These are phyloP conservation scores for Begonia fuchsioides DNA, from an alignment of 306 rosid species.

Conservation along the genomic window DNA sequence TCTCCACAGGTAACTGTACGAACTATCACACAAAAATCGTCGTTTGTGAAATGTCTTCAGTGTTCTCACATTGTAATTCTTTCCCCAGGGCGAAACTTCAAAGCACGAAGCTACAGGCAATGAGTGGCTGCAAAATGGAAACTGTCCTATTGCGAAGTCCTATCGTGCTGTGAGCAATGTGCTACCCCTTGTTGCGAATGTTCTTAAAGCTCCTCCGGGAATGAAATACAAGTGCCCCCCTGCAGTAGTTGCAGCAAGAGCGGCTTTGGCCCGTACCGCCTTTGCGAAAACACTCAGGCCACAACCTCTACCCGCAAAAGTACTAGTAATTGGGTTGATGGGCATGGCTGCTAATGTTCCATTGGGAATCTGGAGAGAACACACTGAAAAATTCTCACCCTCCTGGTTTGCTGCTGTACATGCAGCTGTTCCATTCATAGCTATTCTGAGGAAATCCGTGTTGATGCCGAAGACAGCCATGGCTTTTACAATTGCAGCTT, in stretches of 20 bases:
- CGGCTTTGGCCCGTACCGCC: constrained; percentile 80
- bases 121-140: constrained; percentile 85
- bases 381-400: constrained; percentile 83
- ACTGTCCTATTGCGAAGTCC: constrained; percentile 92
- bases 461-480: constrained; percentile 93
- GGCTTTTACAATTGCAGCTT: constrained; percentile 97
- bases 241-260: constrained; percentile 76
- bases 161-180: constrained; percentile 77
- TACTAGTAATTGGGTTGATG: constrained; percentile 71
- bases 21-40: too few relatives aligned
- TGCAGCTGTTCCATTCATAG: constrained; percentile 98
- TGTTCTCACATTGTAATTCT: neutral
- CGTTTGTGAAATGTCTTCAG: too few relatives aligned
- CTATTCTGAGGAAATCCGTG: constrained; percentile 71
- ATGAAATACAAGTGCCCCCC: constrained; percentile 72
- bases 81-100: constrained; percentile 52
- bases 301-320: constrained; percentile 73
- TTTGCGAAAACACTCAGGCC: constrained; percentile 93
- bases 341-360: constrained; percentile 98
- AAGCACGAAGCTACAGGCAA: constrained; percentile 71
- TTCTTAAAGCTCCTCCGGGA: constrained; percentile 67
- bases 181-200: constrained; percentile 87
- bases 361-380: constrained; percentile 92
- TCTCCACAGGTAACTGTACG: constrained; percentile 54
- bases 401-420: constrained; percentile 93